A percentile compares a stretch with the other conserved stretches of the same genome.
Conservation (phyloP, 176 grass and related monocot genomes). For the Carex cristatella region DNA sequence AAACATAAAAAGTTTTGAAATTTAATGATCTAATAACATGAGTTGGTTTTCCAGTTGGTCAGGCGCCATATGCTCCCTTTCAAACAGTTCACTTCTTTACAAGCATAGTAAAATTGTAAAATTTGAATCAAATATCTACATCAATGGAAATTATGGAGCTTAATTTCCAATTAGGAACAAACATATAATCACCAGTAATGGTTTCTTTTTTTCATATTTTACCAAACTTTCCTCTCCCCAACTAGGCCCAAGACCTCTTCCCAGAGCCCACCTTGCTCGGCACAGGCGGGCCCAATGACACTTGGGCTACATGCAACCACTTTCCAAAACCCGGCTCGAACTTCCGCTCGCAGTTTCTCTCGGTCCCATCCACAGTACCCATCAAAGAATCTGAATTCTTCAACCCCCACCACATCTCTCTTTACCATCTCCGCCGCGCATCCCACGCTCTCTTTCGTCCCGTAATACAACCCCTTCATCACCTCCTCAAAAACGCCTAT, state of each 20-base stretch:
- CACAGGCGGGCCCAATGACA: constrained; percentile 39
- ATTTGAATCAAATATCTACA: constrained; percentile 5
- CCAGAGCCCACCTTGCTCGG: constrained; percentile 55
- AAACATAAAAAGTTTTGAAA: not conserved
- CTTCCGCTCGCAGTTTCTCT: constrained; percentile 66
- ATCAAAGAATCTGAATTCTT: constrained; percentile 82
- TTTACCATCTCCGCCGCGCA: constrained; percentile 83
- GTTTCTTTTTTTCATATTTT: constrained; percentile 13
- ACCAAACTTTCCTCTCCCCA: constrained; percentile 61
- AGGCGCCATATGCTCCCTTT: not conserved
- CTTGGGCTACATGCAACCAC: constrained; percentile 80
- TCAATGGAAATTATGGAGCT: not conserved
- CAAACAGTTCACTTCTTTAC: not conserved
- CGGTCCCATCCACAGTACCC: constrained; percentile 81
- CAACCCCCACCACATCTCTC: constrained; percentile 49
- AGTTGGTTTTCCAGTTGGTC: not conserved
- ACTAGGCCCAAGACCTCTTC: constrained; percentile 71
- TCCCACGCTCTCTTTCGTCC: constrained; percentile 62
- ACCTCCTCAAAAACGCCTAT: constrained; percentile 88
- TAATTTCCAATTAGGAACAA: not conserved
- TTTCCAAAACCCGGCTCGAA: constrained; percentile 55
- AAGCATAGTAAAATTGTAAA: not conserved
- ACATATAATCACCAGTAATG: not conserved
- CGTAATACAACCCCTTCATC: constrained; percentile 71
- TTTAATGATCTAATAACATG: not conserved